Evolutionary conservation across 805 yeast species (phyloP), one percentile per base, ranked within the genome.

Genomic region (Yamadazyma tumulicola): DNA sequence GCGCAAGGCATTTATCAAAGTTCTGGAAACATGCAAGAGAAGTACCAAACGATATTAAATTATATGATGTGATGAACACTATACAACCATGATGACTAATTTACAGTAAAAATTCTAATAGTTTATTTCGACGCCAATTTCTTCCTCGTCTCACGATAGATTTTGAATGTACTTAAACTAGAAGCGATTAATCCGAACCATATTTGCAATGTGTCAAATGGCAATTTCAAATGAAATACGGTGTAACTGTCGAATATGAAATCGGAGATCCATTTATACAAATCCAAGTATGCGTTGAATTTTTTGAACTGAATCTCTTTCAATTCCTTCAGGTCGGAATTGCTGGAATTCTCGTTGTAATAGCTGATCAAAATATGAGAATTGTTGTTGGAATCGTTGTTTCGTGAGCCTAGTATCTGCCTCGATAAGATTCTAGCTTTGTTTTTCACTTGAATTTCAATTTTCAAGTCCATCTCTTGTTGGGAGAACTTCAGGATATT

Each of bases 1-100:
- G 98, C 1, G 66, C 81, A 9, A 69, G 98, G 46, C 98, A 91
- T 59, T 53, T 91, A 39, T 83, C 93, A 32, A 91, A 91, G 58
- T 93, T 91, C 52, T 91, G 97, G 97, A 85, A 81, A 48, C 61
- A 68, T 34, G 91, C 91, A 0, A 55, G 58, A 19, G 59, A 55
- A 23, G 55, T 59, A 17, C 57, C 62, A 14, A 54, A 49, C 20
- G 57, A 54, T 36, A 49, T 75, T 17, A 53, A 60, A 3, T 42
- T 69, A 28, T 68, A 58, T 19, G 65, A 69, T 16, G 45, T 61
- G 13, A 20, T 58, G 21, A 31, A 57, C 12, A 14, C 14, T 26
- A 25, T 15, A 25, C 11, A 20, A 20, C 8, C 23, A 8, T 20
- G 11, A 20, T 20, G 11, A 20, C 11, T 9, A 20, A 20, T 20